Evolutionary conservation across 306 rosid species (phyloP).

Genomic region (Lithocarpus polystachyus): DNA sequence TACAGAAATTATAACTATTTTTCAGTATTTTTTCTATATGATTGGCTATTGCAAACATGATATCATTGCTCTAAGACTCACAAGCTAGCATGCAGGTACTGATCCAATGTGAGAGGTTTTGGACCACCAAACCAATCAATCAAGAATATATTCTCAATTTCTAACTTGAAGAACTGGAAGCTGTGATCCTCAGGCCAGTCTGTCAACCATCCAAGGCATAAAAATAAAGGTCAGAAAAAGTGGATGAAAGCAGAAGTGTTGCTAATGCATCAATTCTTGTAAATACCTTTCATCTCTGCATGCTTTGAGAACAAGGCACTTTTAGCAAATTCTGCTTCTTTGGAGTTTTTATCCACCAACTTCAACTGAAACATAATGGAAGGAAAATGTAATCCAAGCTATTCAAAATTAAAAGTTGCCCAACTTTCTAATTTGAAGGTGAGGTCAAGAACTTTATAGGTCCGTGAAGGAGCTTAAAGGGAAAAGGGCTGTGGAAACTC

Average conservation of each 20-base stretch:
- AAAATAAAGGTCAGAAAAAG: neutral
- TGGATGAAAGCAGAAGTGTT: slow-evolving; percentile 11
- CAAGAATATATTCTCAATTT: slow-evolving; percentile 70
- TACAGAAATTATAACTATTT: neutral
- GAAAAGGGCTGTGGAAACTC: no score
- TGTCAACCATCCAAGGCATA: slow-evolving; percentile 28
- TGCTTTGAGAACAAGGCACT: slow-evolving; percentile 87
- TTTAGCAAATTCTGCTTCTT: slow-evolving; percentile 58
- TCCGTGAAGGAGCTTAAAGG: neutral
- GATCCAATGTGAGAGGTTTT: slow-evolving; percentile 66
- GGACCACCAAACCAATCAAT: slow-evolving; percentile 89
- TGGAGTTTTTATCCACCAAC: slow-evolving; percentile 48
- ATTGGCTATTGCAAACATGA: slow-evolving; percentile 1
- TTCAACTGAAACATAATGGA: slow-evolving; percentile 55
- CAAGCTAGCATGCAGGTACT: slow-evolving; percentile 56
- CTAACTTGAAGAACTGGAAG: slow-evolving; percentile 68
- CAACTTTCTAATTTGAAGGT: neutral
- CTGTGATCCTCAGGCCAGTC: slow-evolving; percentile 77
- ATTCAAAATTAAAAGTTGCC: neutral
- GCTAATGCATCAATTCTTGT: neutral
- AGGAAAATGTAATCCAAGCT: slow-evolving; percentile 10
- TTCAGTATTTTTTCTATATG: neutral
- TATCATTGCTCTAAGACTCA: slow-evolving; percentile 28
- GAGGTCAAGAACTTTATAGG: no score
- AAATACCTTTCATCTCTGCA: slow-evolving; percentile 78